Percentiles rank a stretch among this genome's conserved stretches.
phyloP scores from a whole-genome alignment of 2,329 filamentous ascomycete genomes.

The Aspergillus sp. region DNA sequence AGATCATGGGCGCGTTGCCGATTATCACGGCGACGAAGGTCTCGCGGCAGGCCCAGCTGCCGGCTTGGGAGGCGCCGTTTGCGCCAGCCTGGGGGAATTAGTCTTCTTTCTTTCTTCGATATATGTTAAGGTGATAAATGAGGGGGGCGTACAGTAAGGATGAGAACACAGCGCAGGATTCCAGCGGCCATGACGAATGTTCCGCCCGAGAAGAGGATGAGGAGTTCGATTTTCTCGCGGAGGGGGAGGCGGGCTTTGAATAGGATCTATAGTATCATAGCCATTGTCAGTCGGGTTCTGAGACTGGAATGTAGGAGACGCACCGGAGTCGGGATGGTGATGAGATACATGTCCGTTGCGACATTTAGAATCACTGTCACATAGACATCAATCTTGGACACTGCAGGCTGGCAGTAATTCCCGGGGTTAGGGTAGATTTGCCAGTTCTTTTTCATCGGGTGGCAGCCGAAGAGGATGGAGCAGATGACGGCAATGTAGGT shows the following conservation, averaged over 20 bases:
- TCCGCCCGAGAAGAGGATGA: constrained; percentile 57
- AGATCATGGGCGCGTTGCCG: constrained; percentile 46
- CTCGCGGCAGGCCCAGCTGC: constrained; percentile 47
- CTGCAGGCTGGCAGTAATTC: constrained; percentile 50
- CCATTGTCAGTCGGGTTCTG: too few species aligned
- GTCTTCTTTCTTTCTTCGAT: background rate
- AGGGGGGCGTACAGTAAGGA: constrained; percentile 39
- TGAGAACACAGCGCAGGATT: constrained; percentile 55
- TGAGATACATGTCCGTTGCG: constrained; percentile 59
- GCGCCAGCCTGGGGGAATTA: constrained; percentile 25
- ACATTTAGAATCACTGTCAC: constrained; percentile 56
- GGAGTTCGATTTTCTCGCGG: constrained; percentile 53
- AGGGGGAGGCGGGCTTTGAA: constrained; percentile 52
- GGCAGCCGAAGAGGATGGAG: constrained; percentile 54
- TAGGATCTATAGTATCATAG: constrained; percentile 47
- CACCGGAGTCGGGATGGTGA: constrained; percentile 59
- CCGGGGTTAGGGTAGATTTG: constrained; percentile 61
- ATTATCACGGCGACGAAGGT: constrained; percentile 48
- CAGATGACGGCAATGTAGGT: constrained; percentile 54
- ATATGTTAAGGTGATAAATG: background rate
- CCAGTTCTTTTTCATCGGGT: constrained; percentile 57
- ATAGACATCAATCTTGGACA: constrained; percentile 53
- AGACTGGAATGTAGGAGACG: constrained; percentile 6
- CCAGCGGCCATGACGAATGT: constrained; percentile 57
- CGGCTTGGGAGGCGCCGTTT: constrained; percentile 42